phyloP scores from a whole-genome alignment of 192 early-diverging fungal species.

The Oehlia diaphana region DNA sequence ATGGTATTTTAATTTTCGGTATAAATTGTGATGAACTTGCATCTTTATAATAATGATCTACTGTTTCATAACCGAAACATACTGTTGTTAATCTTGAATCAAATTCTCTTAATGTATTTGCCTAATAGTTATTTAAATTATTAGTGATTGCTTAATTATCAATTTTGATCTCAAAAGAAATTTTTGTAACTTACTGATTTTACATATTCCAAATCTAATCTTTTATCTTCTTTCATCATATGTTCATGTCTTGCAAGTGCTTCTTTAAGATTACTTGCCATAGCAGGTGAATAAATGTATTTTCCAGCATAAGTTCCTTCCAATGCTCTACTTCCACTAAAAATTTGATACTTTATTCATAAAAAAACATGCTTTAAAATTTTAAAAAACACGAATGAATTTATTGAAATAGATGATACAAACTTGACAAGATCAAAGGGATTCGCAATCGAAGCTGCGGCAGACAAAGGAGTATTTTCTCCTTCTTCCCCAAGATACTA shows the following conservation, averaged over 20 bases:
- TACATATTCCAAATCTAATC: slow-evolving; percentile 23
- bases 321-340: slow-evolving; percentile 27
- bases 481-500: slow-evolving; percentile 84
- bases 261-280: slow-evolving; percentile 50
- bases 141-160: background rate
- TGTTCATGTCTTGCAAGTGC: slow-evolving; percentile 41
- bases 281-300: slow-evolving; percentile 47
- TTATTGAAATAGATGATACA: slow-evolving; percentile 11
- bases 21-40: slow-evolving; percentile 63
- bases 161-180: background rate
- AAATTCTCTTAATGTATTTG: slow-evolving; percentile 74
- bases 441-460: slow-evolving; percentile 79
- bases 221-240: slow-evolving; percentile 30
- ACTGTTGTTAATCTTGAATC: slow-evolving; percentile 75
- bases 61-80: slow-evolving; percentile 77
- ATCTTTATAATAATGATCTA: slow-evolving; percentile 77
- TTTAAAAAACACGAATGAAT: slow-evolving; percentile 28
- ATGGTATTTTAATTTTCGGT: slow-evolving; percentile 70
- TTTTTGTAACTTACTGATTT: slow-evolving; percentile 2
- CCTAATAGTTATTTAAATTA: slow-evolving; percentile 24
- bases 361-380: slow-evolving; percentile 22
- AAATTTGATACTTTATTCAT: slow-evolving; percentile 20
- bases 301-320: slow-evolving; percentile 39
- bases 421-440: slow-evolving; percentile 80
- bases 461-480: slow-evolving; percentile 70